phyloP scores from a whole-genome alignment of 1,139 yeast species.

The Geotrichum carabidarum region DNA sequence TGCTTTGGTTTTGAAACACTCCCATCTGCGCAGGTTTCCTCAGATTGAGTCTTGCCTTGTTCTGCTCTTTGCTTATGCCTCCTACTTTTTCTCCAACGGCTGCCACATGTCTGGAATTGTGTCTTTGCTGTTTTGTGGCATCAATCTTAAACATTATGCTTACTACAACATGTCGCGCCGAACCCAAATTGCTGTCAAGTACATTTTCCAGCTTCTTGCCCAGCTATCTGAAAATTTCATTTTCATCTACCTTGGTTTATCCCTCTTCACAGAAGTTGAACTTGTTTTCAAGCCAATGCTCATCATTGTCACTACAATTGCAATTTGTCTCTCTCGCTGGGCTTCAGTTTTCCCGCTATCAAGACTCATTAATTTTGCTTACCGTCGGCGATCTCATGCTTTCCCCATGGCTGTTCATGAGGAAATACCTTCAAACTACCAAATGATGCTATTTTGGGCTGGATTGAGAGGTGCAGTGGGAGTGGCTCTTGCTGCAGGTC shows the following conservation, averaged over 20 bases:
- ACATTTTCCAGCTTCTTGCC: conserved; percentile 86
- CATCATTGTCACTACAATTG: conserved; percentile 80
- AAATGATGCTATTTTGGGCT: conserved; percentile 99
- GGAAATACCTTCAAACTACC: conserved; percentile 90
- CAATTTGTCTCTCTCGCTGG: conserved; percentile 94
- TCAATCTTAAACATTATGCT: conserved; percentile 93
- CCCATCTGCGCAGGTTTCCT: conserved; percentile 88
- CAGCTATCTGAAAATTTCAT: conserved; percentile 94
- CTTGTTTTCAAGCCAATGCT: conserved; percentile 87
- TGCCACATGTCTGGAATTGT: conserved; percentile 99
- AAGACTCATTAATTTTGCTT: conserved; percentile 71
- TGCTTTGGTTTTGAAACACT: conserved; percentile 83
- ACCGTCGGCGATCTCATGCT: conserved; percentile 48
- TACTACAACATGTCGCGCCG: conserved; percentile 95
- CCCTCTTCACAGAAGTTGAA: conserved; percentile 91
- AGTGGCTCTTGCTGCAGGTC: conserved; percentile 94
- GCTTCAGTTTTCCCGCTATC: conserved; percentile 95
- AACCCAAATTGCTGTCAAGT: conserved; percentile 92
- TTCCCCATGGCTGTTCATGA: conserved; percentile 51
- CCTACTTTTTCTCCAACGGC: conserved; percentile 94
- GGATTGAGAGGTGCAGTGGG: conserved; percentile 98
- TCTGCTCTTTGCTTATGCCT: conserved; percentile 83
- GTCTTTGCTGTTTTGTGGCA: conserved; percentile 88
- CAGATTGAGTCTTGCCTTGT: conserved; percentile 93
- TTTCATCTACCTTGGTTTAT: conserved; percentile 87